Evolutionary conservation across 371 early-diverging fungal genomes (phyloP).

Genomic region (Apophysomyces ossiformis): DNA sequence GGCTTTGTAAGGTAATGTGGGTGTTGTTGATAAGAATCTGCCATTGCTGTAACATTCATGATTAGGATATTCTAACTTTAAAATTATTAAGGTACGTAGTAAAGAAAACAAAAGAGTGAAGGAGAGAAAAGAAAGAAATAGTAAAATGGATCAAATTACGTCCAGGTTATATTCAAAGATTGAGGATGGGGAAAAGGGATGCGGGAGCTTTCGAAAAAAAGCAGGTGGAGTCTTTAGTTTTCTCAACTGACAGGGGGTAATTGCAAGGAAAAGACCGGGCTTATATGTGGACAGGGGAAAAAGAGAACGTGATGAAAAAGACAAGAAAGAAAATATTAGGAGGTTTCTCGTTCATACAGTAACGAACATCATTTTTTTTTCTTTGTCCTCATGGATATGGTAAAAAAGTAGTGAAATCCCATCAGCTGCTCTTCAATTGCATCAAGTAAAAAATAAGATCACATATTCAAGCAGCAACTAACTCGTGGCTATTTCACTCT

Average conservation of each 20-base stretch:
- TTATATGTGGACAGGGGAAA: slow-evolving; percentile 5
- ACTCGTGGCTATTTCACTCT: slow-evolving; percentile 11
- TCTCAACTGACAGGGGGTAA: slow-evolving; percentile 12
- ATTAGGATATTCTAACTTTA: slow-evolving; percentile 13
- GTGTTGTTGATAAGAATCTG: slow-evolving; percentile 11
- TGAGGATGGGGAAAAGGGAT: slow-evolving; percentile 11
- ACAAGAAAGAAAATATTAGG: not conserved
- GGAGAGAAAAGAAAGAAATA: slow-evolving; percentile 14
- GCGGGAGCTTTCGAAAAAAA: not conserved
- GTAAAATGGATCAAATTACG: slow-evolving; percentile 13
- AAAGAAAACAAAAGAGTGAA: slow-evolving; percentile 18
- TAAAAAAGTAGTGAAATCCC: slow-evolving; percentile 8
- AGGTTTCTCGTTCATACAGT: slow-evolving; percentile 7
- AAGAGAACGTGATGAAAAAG: slow-evolving; percentile 7
- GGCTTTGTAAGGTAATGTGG: slow-evolving; percentile 19
- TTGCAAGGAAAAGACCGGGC: slow-evolving; percentile 10
- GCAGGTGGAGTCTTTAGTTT: slow-evolving; percentile 11
- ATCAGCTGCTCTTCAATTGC: slow-evolving; percentile 9
- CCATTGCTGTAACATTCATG: slow-evolving; percentile 12
- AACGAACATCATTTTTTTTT: slow-evolving; percentile 9
- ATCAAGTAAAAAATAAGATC: slow-evolving; percentile 2
- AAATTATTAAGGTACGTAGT: slow-evolving; percentile 18
- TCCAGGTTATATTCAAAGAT: slow-evolving; percentile 7
- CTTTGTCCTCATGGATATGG: slow-evolving; percentile 7
- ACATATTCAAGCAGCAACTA: slow-evolving; percentile 4